Base-by-base conservation (phyloP, 1,284 basidiomycete genomes). In the Cryptococcus sp. region DNA sequence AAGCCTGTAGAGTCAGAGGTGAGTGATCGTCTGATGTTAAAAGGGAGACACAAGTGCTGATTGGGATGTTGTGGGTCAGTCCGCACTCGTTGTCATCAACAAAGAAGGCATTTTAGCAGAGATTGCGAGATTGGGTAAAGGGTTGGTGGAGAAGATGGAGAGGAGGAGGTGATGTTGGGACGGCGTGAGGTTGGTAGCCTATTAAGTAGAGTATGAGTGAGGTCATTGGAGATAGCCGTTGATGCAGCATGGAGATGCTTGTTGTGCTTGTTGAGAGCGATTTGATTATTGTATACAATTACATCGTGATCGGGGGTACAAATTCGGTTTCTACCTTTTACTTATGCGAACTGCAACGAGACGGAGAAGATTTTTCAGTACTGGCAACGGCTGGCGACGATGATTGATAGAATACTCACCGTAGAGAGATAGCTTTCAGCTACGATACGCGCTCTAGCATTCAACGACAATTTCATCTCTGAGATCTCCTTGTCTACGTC, bases 361-460 rank as follows among this genome's bases (percentile, higher is more conserved):
- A 25, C 16, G 43, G 29, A 34, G 29, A 34, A 5, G 29, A 34
- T 34, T 10, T 34, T 10, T 34, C 29, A 34, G 29, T 13, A 34
- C 29, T 10, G 8, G 29, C n/a, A n/a, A n/a, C n/a, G n/a, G n/a
- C n/a, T 34, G 8, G 29, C 8, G 29, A 34, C 3, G 29, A 34
- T 34, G 13, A 5, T 13, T 7, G 29, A 34, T 34, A 10, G 5
- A 47, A 20, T 20, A 75, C 75, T 70, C 66, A 77, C 75, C n/a
- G 75, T 77, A 25, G 73, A 66, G 52, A 79, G 62, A 62, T 79
- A 79, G 50, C 75, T 76, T 73, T 99, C 96, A 37, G 96, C 96
- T 26, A 99, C 95, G 58, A 91, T 98, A 79, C 96, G 90, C 1
- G 96, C 94, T 58, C 96, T 85, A 29, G 94, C 93, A 72, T 99